Percentiles rank a stretch among this genome's conserved stretches.
Conservation (phyloP, 306 rosid species). For the Ochetophila trinervis region DNA sequence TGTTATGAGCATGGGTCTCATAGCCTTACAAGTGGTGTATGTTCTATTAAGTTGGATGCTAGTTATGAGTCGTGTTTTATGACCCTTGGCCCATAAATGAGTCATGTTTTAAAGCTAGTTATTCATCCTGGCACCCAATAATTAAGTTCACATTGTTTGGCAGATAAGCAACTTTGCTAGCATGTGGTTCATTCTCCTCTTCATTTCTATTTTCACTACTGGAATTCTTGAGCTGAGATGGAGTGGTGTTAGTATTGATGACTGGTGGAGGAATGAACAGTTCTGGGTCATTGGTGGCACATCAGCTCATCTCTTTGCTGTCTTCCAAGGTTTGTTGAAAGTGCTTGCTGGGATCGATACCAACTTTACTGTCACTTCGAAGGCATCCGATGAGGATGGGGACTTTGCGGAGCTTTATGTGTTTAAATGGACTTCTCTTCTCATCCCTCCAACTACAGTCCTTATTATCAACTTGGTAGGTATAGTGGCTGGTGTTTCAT, state of each 20-base stretch:
- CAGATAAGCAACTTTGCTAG: constrained; percentile 99
- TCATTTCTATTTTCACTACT: constrained; percentile 80
- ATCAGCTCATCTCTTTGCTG: constrained; percentile 95
- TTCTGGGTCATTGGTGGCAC: constrained; percentile 99
- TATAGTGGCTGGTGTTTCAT: constrained; percentile 88
- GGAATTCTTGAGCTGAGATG: constrained; percentile 98
- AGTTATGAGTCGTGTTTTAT: neutral
- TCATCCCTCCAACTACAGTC: constrained; percentile 90
- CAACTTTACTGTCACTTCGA: constrained; percentile 89
- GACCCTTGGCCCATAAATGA: neutral
- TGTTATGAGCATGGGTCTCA: too few relatives aligned
- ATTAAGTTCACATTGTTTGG: constrained; percentile 19
- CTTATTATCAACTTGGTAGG: constrained; percentile 78
- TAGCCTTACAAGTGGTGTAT: neutral
- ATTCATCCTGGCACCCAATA: constrained; percentile 10
- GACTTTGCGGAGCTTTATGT: constrained; percentile 88
- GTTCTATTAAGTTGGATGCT: neutral
- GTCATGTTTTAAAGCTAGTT: neutral
- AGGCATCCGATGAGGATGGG: constrained; percentile 88
- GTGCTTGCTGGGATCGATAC: constrained; percentile 95
- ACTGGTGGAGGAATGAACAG: constrained; percentile 99
- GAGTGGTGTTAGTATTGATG: constrained; percentile 98
- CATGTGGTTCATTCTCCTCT: constrained; percentile 97
- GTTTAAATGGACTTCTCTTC: constrained; percentile 93
- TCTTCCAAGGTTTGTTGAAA: constrained; percentile 92